phyloP scores from a whole-genome alignment of 1,139 yeast genomes.

The Geotrichum armillariae region DNA sequence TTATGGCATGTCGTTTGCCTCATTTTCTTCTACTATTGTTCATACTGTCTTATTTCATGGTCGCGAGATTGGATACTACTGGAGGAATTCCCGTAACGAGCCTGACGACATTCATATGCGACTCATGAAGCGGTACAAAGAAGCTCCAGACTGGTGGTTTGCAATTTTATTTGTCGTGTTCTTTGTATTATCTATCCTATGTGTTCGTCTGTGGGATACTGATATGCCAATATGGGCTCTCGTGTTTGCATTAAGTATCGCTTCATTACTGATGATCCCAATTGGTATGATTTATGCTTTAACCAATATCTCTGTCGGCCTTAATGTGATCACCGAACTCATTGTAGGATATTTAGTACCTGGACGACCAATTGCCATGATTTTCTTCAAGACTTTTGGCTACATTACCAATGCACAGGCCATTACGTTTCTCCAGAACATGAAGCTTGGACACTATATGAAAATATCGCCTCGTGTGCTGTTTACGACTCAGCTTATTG shows the following conservation, averaged over 20 bases:
- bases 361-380: slow-evolving; percentile 61
- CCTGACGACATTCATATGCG: slow-evolving; percentile 63
- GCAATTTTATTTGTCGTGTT: slow-evolving; percentile 48
- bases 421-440: slow-evolving; percentile 53
- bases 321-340: slow-evolving; percentile 61
- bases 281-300: slow-evolving; percentile 54
- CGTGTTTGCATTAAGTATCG: slow-evolving; percentile 52
- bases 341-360: slow-evolving; percentile 64
- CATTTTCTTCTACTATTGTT: slow-evolving; percentile 56
- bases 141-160: slow-evolving; percentile 72
- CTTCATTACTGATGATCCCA: slow-evolving; percentile 56
- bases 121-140: slow-evolving; percentile 58
- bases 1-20: slow-evolving; percentile 65
- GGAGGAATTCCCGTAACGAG: slow-evolving; percentile 46
- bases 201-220: slow-evolving; percentile 48
- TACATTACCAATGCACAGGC: slow-evolving; percentile 61
- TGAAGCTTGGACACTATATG: slow-evolving; percentile 64
- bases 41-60: slow-evolving; percentile 61
- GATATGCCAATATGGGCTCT: slow-evolving; percentile 52
- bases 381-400: slow-evolving; percentile 62
- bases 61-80: slow-evolving; percentile 48
- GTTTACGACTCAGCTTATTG: slow-evolving; percentile 52
- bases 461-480: slow-evolving; percentile 62
- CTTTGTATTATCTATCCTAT: slow-evolving; percentile 50
- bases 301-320: slow-evolving; percentile 55